A percentile compares a stretch with the other conserved stretches of the same genome.
These are phyloP conservation scores for Picea engelmannii DNA, from an alignment of 83 land plant species.

Conservation along the genomic window DNA sequence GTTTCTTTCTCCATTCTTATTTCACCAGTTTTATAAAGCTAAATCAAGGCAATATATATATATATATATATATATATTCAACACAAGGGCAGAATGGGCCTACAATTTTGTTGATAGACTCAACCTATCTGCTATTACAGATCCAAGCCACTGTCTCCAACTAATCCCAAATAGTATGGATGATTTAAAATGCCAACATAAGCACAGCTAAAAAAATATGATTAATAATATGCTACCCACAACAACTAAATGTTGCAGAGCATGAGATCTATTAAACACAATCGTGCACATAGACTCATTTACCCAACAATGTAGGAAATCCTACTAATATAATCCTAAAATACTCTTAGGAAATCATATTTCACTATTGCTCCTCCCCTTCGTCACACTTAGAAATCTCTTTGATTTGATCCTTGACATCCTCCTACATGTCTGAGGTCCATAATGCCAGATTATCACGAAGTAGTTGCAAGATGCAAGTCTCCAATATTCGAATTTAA, in stretches of 20 bases:
- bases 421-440: conserved; percentile 65
- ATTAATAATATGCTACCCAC: not conserved
- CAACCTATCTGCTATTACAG: too few relatives aligned
- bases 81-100: too few relatives aligned
- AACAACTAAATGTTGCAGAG: not conserved
- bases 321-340: not conserved
- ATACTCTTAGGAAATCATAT: not conserved
- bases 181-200: not conserved
- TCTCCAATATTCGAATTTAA: too few relatives aligned
- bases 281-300: too few relatives aligned
- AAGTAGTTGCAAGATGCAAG: conserved; percentile 14
- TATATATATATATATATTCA: too few relatives aligned
- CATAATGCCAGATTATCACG: conserved; percentile 54
- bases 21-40: too few relatives aligned
- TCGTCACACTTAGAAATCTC: conserved; percentile 31
- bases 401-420: conserved; percentile 40
- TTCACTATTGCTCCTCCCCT: conserved; percentile 5
- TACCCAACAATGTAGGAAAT: not conserved
- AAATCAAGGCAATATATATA: too few relatives aligned
- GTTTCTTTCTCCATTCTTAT: too few relatives aligned
- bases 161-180: not conserved
- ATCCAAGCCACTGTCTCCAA: conserved; percentile 10
- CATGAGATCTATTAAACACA: conserved; percentile 4
- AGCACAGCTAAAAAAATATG: not conserved
- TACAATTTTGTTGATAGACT: too few relatives aligned